Conservation (phyloP, 306 rosid genomes). For the Glycine latifolia region DNA sequence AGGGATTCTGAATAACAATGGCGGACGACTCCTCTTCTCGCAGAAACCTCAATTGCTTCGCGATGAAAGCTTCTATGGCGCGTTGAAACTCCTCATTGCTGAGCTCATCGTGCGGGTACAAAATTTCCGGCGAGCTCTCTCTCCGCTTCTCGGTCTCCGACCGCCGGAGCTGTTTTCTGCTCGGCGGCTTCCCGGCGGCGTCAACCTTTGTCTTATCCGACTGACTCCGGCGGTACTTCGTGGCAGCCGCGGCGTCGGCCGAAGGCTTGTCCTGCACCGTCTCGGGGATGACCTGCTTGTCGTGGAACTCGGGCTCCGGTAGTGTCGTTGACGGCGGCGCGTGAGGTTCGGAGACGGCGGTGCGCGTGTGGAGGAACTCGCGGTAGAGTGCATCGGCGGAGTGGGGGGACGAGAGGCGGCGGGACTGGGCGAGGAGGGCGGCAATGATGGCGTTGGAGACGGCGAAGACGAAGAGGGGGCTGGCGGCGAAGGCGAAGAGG, state of each 20-base stretch:
- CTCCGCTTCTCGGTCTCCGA: slow-evolving; percentile 65
- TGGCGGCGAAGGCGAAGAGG: slow-evolving; percentile 52
- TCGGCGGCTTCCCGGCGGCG: slow-evolving; percentile 1
- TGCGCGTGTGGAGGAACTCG: slow-evolving; percentile 35
- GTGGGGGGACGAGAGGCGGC: slow-evolving; percentile 26
- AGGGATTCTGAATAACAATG: slow-evolving; percentile 56
- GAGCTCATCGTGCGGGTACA: slow-evolving; percentile 58
- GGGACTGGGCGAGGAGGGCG: slow-evolving; percentile 68
- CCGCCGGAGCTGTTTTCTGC: slow-evolving; percentile 53
- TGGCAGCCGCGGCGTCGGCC: slow-evolving; percentile 24
- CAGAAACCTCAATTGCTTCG: slow-evolving; percentile 76
- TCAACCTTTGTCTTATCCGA: slow-evolving; percentile 60
- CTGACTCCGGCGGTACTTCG: slow-evolving; percentile 52
- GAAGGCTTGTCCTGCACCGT: slow-evolving; percentile 1
- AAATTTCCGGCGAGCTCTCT: slow-evolving; percentile 29
- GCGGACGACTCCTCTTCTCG: slow-evolving; percentile 71
- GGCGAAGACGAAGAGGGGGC: slow-evolving; percentile 79
- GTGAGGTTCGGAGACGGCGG: slow-evolving; percentile 21
- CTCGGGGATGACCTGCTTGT: slow-evolving; percentile 70
- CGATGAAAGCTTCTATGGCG: slow-evolving; percentile 77
- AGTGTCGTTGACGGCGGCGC: not conserved
- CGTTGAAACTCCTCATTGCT: slow-evolving; percentile 86
- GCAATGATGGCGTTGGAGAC: slow-evolving; percentile 78
- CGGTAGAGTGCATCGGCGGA: slow-evolving; percentile 44
- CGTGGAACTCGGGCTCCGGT: slow-evolving; percentile 56